A percentile compares a stretch with the other conserved stretches of the same genome.
phyloP scores from a whole-genome alignment of 495 filamentous ascomycete genomes.

The Chaetomidium leptoderma region DNA sequence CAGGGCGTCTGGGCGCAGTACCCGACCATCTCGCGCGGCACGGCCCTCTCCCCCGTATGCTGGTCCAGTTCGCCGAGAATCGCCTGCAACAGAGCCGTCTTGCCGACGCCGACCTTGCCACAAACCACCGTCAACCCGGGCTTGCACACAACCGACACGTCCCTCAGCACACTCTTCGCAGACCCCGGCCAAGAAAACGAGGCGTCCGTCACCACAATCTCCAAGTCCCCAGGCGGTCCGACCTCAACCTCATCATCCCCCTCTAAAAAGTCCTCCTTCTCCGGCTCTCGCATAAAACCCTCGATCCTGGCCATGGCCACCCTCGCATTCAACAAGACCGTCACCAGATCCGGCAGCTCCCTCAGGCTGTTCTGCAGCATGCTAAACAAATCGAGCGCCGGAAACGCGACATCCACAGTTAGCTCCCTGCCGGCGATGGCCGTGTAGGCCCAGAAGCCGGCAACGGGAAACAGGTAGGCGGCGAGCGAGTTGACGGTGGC shows the following conservation, averaged over 20 bases:
- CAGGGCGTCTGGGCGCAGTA: conserved; percentile 86
- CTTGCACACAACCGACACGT: conserved; percentile 58
- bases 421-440: conserved; percentile 58
- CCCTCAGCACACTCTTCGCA: conserved; percentile 53
- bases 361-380: conserved; percentile 67
- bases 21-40: conserved; percentile 65
- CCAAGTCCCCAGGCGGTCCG: conserved; percentile 23
- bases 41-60: conserved; percentile 51
- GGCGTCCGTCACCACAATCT: conserved; percentile 55
- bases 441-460: conserved; percentile 75
- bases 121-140: conserved; percentile 58
- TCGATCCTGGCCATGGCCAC: conserved; percentile 76
- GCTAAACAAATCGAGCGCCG: conserved; percentile 70
- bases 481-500: conserved; percentile 58
- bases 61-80: conserved; percentile 75
- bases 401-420: conserved; percentile 74
- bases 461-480: conserved; percentile 68
- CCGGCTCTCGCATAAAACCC: conserved; percentile 75
- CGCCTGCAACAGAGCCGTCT: conserved; percentile 74
- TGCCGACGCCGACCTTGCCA: conserved; percentile 75
- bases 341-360: conserved; percentile 67
- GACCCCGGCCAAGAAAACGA: conserved; percentile 76
- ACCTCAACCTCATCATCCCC: conserved; percentile 25
- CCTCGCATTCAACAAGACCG: conserved; percentile 65
- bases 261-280: conserved; percentile 52